These are phyloP conservation scores for Neurospora sp. DNA, from an alignment of 2,329 filamentous ascomycete genomes.

Conservation along the genomic window DNA sequence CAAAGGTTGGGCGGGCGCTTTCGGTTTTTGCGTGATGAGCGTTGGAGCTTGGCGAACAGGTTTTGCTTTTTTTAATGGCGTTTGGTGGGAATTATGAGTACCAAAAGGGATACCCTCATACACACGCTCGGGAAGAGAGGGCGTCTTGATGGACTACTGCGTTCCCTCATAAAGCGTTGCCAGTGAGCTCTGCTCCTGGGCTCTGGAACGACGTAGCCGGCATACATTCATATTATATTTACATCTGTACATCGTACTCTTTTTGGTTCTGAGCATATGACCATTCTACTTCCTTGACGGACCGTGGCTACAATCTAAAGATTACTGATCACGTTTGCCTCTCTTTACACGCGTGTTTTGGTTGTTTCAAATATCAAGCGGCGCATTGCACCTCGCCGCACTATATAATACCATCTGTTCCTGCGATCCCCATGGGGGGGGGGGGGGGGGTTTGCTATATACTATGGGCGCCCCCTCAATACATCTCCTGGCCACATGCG, in stretches of 20 bases:
- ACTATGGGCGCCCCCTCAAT: background rate
- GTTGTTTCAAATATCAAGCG: background rate
- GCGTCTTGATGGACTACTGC: background rate
- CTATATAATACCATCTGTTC: background rate
- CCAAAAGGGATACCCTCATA: slow-evolving; percentile 11
- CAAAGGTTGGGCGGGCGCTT: background rate
- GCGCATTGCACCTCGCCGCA: background rate
- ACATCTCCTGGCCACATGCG: background rate
- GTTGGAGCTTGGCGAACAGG: background rate
- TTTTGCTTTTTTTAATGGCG: slow-evolving; percentile 9
- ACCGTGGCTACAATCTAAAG: background rate
- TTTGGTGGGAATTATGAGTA: background rate
- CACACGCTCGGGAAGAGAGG: slow-evolving; percentile 2
- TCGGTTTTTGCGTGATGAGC: slow-evolving; percentile 2
- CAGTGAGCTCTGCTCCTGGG: background rate
- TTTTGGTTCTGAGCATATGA: background rate
- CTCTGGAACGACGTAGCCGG: background rate
- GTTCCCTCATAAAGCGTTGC: background rate
- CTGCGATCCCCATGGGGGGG: background rate
- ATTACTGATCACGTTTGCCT: background rate
- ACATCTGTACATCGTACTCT: background rate
- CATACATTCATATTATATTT: background rate
- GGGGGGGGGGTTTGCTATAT: background rate
- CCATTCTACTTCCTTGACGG: background rate
- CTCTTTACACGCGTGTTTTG: background rate